Evolutionary conservation across 1,139 yeast species (phyloP), one percentile per base, ranked within the genome.

Genomic region (Groenewaldozyma sp.): DNA sequence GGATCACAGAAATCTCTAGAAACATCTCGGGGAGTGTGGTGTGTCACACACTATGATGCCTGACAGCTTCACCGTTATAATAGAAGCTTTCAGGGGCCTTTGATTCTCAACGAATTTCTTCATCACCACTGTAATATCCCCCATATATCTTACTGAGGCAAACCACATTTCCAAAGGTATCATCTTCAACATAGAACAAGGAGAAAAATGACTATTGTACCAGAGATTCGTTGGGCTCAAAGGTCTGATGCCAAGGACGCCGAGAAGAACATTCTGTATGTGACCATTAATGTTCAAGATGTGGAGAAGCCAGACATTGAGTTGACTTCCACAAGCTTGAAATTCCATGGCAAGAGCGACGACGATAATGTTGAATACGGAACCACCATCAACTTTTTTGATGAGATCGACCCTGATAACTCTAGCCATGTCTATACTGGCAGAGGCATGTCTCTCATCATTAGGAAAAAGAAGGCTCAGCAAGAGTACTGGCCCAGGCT

Each of bases 401-500:
- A 74, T 33, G 82, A 78, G 54, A 73, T 88, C 52, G 84, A 80
- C 51, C 70, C 79, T 1, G 81, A 76, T 40, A 64, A 74, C 39
- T 78, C 94, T 4, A 62, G 63, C 40, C 71, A 74, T 52, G 70
- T 72, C 47, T 65, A 72, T 47, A 79, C 84, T 28, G 95, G 93
- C 37, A 78, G 86, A 46, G 82, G 82, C 46, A 66, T 86, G 37
- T 74, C 70, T 51, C 76, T 86, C 48, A 71, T 79, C 40, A 62
- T 87, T 51, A 72, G 83, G 64, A 84, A 91, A 73, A 74, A 79
- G 64, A 70, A 68, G 47, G 58, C 71, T 37, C 63, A 74, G 53
- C 76, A 68, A 45, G 96, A 87, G 58, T 88, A 68, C 70, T 93
- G 97, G 98, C 97, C 88, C 59, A 76, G 94, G 62, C 73, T 82